phyloP scores from a whole-genome alignment of 2,329 filamentous ascomycete species.

The Dissoconium aciculare region DNA sequence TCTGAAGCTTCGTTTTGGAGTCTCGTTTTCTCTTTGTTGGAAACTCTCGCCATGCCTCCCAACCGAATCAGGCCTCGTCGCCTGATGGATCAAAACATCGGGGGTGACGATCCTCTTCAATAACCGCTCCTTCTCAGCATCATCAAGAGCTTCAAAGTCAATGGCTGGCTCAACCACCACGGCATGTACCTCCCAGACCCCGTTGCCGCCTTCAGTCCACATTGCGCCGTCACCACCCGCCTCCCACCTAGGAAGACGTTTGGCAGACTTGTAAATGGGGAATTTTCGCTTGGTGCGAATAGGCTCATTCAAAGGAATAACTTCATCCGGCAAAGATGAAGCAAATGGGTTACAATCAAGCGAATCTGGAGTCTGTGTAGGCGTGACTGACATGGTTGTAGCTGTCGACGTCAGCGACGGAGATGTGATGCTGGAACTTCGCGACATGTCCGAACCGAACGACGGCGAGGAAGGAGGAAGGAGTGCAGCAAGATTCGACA shows the following conservation, averaged over 20 bases:
- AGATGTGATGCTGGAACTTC: constrained; percentile 8
- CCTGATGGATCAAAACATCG: too few relatives aligned
- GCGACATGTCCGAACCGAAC: background rate
- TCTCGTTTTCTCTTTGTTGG: constrained; percentile 3
- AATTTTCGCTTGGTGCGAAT: constrained; percentile 21
- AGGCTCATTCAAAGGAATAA: constrained; percentile 5
- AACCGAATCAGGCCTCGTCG: too few relatives aligned
- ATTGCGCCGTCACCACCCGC: constrained; percentile 5
- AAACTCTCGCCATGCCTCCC: background rate
- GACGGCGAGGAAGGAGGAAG: background rate
- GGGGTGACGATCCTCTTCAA: background rate
- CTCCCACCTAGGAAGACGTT: constrained; percentile 17
- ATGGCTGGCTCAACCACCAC: constrained; percentile 14
- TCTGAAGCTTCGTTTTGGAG: constrained; percentile 4
- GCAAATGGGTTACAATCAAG: constrained; percentile 5
- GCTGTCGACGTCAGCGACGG: constrained; percentile 15
- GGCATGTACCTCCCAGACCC: constrained; percentile 21
- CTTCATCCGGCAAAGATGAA: constrained; percentile 4
- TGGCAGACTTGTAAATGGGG: constrained; percentile 15
- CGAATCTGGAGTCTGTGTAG: constrained; percentile 12
- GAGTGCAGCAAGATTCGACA: background rate
- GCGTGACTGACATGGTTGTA: constrained; percentile 15
- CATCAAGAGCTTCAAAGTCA: constrained; percentile 1
- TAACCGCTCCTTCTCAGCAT: constrained; percentile 1
- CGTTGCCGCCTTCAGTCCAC: constrained; percentile 5